phyloP scores from a whole-genome alignment of 23 red algal species.

The Porphyridium purpureum region DNA sequence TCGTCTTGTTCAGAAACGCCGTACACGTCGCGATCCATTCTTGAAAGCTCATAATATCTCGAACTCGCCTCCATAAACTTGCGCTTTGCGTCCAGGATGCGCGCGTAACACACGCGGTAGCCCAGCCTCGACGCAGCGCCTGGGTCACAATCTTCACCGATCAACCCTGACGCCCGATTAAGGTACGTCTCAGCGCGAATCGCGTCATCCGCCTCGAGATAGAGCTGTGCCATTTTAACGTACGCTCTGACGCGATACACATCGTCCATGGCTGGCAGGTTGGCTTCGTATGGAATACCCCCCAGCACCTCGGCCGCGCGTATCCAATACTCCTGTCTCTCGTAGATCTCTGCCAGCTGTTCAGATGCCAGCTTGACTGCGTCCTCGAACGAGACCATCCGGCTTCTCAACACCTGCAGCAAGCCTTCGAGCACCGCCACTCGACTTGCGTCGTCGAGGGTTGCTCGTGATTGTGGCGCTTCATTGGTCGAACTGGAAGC shows the following conservation, averaged over 20 bases:
- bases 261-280: slow-evolving; percentile 18
- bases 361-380: slow-evolving; percentile 11
- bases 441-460: background rate
- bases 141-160: slow-evolving; percentile 18
- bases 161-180: slow-evolving; percentile 27
- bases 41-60: slow-evolving; percentile 55
- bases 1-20: background rate
- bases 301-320: slow-evolving; percentile 11
- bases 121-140: slow-evolving; percentile 11
- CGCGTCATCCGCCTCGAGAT: slow-evolving; percentile 10
- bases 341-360: slow-evolving; percentile 12
- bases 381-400: slow-evolving; percentile 14
- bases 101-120: slow-evolving; percentile 26
- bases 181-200: slow-evolving; percentile 24
- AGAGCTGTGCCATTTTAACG: slow-evolving; percentile 41
- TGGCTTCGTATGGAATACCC: slow-evolving; percentile 12
- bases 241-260: slow-evolving; percentile 14
- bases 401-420: background rate
- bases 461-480: background rate
- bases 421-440: background rate
- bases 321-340: slow-evolving; percentile 10
- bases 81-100: slow-evolving; percentile 58
- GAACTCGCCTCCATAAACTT: slow-evolving; percentile 54
- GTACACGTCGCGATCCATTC: slow-evolving; percentile 9
- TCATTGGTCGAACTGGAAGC: background rate